Base-by-base conservation (phyloP, 768 basidiomycete genomes). In the Russula emetica region DNA sequence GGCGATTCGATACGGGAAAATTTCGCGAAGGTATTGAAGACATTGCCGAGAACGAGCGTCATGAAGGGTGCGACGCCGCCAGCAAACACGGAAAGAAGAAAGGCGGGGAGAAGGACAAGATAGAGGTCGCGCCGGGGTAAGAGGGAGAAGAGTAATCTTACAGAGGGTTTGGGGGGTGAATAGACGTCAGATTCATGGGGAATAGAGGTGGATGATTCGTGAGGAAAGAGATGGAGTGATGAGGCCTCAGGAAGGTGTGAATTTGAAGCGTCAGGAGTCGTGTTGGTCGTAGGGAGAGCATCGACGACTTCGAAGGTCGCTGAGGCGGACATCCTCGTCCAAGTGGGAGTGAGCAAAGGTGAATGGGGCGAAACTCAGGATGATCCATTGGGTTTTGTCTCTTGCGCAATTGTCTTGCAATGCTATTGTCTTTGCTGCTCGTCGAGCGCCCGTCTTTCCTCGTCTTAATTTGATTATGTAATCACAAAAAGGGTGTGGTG, bases 1-100 rank as follows among this genome's bases (percentile, higher is more conserved):
- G 80, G 77, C 58, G 76, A 69, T 18, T 73, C 69, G 14, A 76
- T 72, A 16, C 78, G 71, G 22, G 84, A 80, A 73, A 83, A 90
- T 0, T 73, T 71, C 6, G 88, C 81, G 67, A 94, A 90, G 0
- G 83, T 78, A 66, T 88, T 79, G 75, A 94, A 93, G 1, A 85
- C 84, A 56, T 85, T 81, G 42, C 93, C 92, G 67, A 94, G 78
- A 69, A 92, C 83, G 36, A 82, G 77, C 8, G 92, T 92, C 91
- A 94, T 94, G 79, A 88, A 89, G 1, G 93, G 92, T 0, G 87
- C 88, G 59, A 92, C 80, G 36, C 85, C 83, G 42, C 90, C 88
- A 3, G 86, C 80, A 55, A 80, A 76, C 50, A 87, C 60, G 22
- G 92, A 87, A 14, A 85, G 78, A 58, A 80, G 9, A 62, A 85